Base-by-base conservation (phyloP, 257 asterid genomes). In the Solanum habrochaites region DNA sequence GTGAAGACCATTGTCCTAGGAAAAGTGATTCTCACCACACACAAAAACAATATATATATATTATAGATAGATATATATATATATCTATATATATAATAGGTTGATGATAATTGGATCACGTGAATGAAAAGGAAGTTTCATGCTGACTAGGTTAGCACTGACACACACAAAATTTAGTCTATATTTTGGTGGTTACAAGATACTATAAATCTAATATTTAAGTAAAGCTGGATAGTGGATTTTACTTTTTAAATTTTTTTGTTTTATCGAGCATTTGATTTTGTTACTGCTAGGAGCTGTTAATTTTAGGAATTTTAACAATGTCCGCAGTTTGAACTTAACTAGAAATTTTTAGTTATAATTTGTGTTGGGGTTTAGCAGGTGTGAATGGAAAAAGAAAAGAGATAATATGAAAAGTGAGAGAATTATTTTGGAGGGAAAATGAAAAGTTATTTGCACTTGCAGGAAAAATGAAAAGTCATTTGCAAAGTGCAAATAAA, bases 101-200 rank as follows among this genome's bases (percentile, higher is more conserved):
- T 85, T 69, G 66, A 88, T 32, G 39, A 40, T 87, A 86, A 72
- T 90, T 90, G 92, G 96, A 88, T 88, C 95, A 92, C 92, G 83
- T 92, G 93, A 85, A 29, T 92, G 93, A 85, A 85, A 29, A 86
- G 83, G 86, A 66, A 70, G 64, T 88, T 88, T 85, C 90, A 85
- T 81, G 91, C 89, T 93, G 93, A 91, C 90, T 85, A 85, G 91
- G 85, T 87, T 83, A 71, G 27, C 83, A 49, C 82, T 86, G 84
- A 58, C 86, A 90, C 74, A 90, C 90, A 83, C 39, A 72, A 69
- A 18, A 62, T 88, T 58, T 88, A 66, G 70, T 81, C 90, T 87
- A 66, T 45, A 42, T 80, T 72, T 93, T 89, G 6, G 32, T 11
- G 8, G 70, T 64, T 12, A 64, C 16, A 64, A 64, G 16, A n/a